These are phyloP conservation scores for Lactarius sp. DNA, from an alignment of 768 basidiomycete species.

Conservation along the genomic window DNA sequence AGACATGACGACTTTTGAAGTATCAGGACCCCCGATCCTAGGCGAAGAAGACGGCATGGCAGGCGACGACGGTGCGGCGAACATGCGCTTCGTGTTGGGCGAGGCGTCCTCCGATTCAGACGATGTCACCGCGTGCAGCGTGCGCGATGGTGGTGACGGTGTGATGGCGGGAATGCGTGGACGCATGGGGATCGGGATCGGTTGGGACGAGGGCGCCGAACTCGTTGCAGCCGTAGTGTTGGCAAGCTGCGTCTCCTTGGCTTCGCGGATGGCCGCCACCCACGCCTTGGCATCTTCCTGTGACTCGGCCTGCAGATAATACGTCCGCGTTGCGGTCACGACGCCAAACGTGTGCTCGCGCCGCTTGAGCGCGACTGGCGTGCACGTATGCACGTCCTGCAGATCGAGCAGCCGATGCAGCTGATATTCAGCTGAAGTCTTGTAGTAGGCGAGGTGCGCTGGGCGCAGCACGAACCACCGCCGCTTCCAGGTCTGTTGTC, in stretches of 20 bases:
- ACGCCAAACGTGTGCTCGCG: constrained; percentile 88
- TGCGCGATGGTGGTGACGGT: constrained; percentile 46
- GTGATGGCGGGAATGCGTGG: constrained; percentile 34
- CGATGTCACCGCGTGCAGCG: constrained; percentile 52
- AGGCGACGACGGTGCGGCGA: constrained; percentile 32
- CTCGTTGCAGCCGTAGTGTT: neutral
- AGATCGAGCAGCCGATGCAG: constrained; percentile 85
- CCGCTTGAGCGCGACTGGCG: constrained; percentile 81
- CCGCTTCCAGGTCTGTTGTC: constrained; percentile 92
- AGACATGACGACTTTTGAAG: constrained; percentile 73
- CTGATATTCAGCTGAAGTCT: constrained; percentile 91
- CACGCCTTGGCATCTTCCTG: constrained; percentile 73
- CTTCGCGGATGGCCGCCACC: constrained; percentile 78
- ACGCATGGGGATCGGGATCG: constrained; percentile 49
- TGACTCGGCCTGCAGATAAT: constrained; percentile 79
- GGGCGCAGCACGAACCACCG: constrained; percentile 96
- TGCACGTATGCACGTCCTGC: constrained; percentile 84
- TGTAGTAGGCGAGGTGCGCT: constrained; percentile 94
- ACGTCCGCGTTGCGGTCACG: constrained; percentile 85
- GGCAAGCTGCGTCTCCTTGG: constrained; percentile 57
- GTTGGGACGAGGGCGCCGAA: constrained; percentile 33
- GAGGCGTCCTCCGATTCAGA: constrained; percentile 76
- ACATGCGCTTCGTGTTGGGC: constrained; percentile 30
- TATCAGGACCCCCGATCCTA: constrained; percentile 45
- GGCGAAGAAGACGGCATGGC: constrained; percentile 42